These are phyloP conservation scores for Dactylellina cionopaga DNA, from an alignment of 2,329 filamentous ascomycete species.

Conservation along the genomic window DNA sequence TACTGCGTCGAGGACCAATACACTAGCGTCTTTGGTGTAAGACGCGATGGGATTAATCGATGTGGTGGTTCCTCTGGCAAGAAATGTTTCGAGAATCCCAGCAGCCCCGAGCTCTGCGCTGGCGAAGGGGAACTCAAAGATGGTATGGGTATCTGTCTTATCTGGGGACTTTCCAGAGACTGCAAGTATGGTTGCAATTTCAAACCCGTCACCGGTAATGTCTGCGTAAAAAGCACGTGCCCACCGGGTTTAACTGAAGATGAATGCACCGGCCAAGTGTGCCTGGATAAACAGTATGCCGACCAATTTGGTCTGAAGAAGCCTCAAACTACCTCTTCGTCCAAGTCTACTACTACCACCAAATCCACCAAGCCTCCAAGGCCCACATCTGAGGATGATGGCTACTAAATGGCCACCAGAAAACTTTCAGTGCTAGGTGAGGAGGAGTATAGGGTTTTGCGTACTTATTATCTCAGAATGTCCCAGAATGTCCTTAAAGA, in stretches of 20 bases:
- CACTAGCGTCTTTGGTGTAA: background rate
- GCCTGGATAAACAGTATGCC: conserved; percentile 21
- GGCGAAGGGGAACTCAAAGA: too few relatives aligned
- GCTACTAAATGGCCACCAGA: too few relatives aligned
- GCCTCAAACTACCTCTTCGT: too few relatives aligned
- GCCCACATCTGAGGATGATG: too few relatives aligned
- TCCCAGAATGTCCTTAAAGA: too few relatives aligned
- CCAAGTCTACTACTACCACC: too few relatives aligned
- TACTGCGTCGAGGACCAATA: conserved; percentile 3
- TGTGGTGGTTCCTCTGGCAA: conserved; percentile 3
- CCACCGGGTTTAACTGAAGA: background rate
- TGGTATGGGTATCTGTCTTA: conserved; percentile 21
- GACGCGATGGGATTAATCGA: conserved; percentile 14
- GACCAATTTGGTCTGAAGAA: too few relatives aligned
- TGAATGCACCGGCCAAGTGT: conserved; percentile 23
- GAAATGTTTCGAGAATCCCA: conserved; percentile 25
- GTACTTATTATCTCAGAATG: too few relatives aligned
- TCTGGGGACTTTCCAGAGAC: conserved; percentile 6
- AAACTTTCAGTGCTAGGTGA: too few relatives aligned
- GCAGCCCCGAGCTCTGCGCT: conserved; percentile 4
- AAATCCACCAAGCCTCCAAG: too few relatives aligned
- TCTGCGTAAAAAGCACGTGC: conserved; percentile 13
- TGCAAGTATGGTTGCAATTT: background rate
- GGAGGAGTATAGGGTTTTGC: too few relatives aligned
- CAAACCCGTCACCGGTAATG: background rate